These are phyloP conservation scores for Piloderma croceum DNA, from an alignment of 768 basidiomycete species.

Conservation along the genomic window DNA sequence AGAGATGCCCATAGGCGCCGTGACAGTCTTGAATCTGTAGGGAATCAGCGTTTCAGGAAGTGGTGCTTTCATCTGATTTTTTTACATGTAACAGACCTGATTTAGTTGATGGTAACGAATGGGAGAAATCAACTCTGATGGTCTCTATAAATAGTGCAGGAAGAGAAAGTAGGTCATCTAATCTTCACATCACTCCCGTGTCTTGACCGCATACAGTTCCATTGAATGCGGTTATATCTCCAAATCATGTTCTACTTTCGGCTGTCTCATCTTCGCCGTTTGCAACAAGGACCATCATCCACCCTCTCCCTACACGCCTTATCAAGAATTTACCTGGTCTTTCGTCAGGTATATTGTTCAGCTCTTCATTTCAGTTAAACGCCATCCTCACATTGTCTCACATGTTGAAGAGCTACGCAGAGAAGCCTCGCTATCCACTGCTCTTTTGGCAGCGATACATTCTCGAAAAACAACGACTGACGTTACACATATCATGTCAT, in stretches of 20 bases:
- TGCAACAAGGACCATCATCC: constrained; percentile 34
- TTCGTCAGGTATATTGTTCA: constrained; percentile 15
- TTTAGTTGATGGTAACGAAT: constrained; percentile 44
- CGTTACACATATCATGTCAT: constrained; percentile 50
- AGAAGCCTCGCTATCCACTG: no score
- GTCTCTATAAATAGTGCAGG: constrained; percentile 37
- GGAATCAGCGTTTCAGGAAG: constrained; percentile 12
- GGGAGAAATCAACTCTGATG: constrained; percentile 44
- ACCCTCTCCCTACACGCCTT: constrained; percentile 48
- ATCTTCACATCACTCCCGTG: background rate
- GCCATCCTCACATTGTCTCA: no score
- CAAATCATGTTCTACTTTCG: constrained; percentile 53
- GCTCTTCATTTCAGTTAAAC: constrained; percentile 21
- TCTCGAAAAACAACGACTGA: constrained; percentile 53
- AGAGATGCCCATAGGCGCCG: constrained; percentile 41
- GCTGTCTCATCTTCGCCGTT: constrained; percentile 42
- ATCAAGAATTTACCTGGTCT: no score
- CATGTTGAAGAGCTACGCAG: no score
- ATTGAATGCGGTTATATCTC: constrained; percentile 49
- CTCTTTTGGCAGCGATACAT: constrained; percentile 49
- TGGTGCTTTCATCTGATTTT: background rate
- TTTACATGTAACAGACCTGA: constrained; percentile 39
- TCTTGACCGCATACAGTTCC: constrained; percentile 42
- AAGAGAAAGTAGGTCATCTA: constrained; percentile 41
- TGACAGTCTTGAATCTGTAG: constrained; percentile 52